These are phyloP conservation scores for Lactarius sp. DNA, from an alignment of 768 basidiomycete genomes.

Conservation along the genomic window DNA sequence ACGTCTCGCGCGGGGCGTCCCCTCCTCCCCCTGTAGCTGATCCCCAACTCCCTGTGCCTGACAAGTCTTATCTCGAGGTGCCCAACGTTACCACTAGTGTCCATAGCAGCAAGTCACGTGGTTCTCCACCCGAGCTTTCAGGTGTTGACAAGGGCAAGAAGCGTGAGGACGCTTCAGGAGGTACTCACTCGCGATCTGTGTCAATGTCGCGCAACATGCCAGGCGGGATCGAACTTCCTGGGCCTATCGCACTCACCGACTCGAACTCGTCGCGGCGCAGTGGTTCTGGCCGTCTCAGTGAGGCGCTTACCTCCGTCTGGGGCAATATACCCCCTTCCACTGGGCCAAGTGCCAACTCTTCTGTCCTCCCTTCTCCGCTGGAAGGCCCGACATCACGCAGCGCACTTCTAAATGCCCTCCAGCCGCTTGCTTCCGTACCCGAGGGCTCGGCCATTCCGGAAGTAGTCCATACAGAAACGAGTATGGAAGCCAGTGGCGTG, in stretches of 20 bases:
- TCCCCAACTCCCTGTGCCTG: slow-evolving; percentile 29
- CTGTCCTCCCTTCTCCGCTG: slow-evolving; percentile 27
- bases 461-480: slow-evolving; percentile 6
- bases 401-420: slow-evolving; percentile 28
- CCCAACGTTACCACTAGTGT: slow-evolving; percentile 19
- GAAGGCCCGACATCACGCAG: slow-evolving; percentile 30
- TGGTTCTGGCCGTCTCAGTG: slow-evolving; percentile 37
- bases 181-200: slow-evolving; percentile 8
- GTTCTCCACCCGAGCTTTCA: slow-evolving; percentile 25
- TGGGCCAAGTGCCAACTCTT: slow-evolving; percentile 20
- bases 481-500: background rate
- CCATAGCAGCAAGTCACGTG: slow-evolving; percentile 24
- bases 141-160: slow-evolving; percentile 29
- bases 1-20: slow-evolving; percentile 52
- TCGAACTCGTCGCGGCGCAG: slow-evolving; percentile 36
- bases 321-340: slow-evolving; percentile 31
- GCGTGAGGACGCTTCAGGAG: slow-evolving; percentile 26
- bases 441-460: slow-evolving; percentile 23
- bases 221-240: slow-evolving; percentile 33
- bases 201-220: slow-evolving; percentile 25
- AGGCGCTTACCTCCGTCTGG: slow-evolving; percentile 47
- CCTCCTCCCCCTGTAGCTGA: slow-evolving; percentile 32
- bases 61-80: slow-evolving; percentile 30
- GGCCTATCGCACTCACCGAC: slow-evolving; percentile 31
- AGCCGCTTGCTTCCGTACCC: slow-evolving; percentile 24